Evolutionary conservation across 257 asterid genomes (phyloP).

Genomic region (Solanum corneliomulleri): DNA sequence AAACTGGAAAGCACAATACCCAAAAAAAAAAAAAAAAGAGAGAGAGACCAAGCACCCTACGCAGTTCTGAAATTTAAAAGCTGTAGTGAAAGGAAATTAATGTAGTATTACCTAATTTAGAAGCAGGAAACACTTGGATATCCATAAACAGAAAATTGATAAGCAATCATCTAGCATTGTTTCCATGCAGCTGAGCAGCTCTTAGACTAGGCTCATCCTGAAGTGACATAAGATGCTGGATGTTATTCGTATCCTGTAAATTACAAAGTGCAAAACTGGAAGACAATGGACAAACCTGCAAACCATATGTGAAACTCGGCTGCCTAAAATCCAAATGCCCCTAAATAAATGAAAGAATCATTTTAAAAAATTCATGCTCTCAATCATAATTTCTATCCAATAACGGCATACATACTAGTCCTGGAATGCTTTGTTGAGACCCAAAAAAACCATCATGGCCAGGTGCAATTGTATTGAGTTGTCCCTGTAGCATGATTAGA

Average conservation of each 20-base stretch:
- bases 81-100: not conserved
- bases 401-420: slow-evolving; percentile 39
- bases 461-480: slow-evolving; percentile 51
- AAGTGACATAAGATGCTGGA: not conserved
- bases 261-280: not conserved
- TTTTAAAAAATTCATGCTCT: not conserved
- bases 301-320: slow-evolving; percentile 46
- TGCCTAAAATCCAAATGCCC: slow-evolving; percentile 87
- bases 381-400: not conserved
- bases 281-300: slow-evolving; percentile 51
- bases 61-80: not conserved
- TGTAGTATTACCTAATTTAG: not conserved
- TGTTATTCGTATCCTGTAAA: not conserved
- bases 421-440: slow-evolving; percentile 62
- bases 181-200: slow-evolving; percentile 42
- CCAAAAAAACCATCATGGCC: slow-evolving; percentile 67
- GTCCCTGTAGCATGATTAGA: slow-evolving; percentile 43
- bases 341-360: slow-evolving; percentile 23
- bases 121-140: not conserved
- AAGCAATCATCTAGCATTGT: slow-evolving; percentile 25
- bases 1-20: not conserved
- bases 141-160: not conserved
- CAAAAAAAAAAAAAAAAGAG: not conserved
- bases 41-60: not conserved
- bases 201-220: slow-evolving; percentile 74